Percentiles rank a stretch among this genome's conserved stretches.
phyloP scores from a whole-genome alignment of 2,329 filamentous ascomycete species.

The Fusarium sp. region DNA sequence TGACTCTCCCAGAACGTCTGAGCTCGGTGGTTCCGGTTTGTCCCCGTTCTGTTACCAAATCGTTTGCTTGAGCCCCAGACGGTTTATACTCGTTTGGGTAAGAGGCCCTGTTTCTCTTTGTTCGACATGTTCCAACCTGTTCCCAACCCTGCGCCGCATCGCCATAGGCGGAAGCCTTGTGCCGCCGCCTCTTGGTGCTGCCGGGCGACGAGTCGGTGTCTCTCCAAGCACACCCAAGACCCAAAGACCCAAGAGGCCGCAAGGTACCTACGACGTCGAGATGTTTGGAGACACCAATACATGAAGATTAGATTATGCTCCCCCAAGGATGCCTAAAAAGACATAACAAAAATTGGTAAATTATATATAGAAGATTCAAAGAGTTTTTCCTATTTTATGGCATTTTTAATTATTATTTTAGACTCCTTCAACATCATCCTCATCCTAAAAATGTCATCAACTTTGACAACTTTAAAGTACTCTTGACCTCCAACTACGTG shows the following conservation, averaged over 20 bases:
- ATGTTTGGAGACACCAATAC: background rate
- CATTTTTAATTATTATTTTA: background rate
- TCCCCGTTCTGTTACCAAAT: conserved; percentile 43
- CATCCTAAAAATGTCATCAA: background rate
- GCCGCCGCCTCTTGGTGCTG: conserved; percentile 28
- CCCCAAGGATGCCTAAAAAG: background rate
- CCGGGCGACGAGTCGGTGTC: conserved; percentile 25
- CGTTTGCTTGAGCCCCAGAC: conserved; percentile 36
- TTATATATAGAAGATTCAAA: background rate
- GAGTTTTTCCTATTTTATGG: background rate
- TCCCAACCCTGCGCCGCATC: conserved; percentile 25
- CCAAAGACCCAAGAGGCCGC: background rate
- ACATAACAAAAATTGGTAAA: background rate
- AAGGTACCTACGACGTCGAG: background rate
- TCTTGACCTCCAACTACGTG: background rate
- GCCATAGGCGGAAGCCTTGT: conserved; percentile 24
- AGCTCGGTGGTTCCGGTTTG: conserved; percentile 39
- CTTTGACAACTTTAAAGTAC: background rate
- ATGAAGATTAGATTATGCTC: background rate
- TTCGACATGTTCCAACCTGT: conserved; percentile 19
- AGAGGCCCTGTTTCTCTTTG: conserved; percentile 35
- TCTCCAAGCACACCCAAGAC: conserved; percentile 24
- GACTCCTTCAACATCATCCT: background rate
- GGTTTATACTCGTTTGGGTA: conserved; percentile 32
- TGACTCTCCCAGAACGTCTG: conserved; percentile 22